Evolutionary conservation across 345 rosid genomes (phyloP), one percentile per base, ranked within the genome.

Genomic region (Rhizophora apiculata): DNA sequence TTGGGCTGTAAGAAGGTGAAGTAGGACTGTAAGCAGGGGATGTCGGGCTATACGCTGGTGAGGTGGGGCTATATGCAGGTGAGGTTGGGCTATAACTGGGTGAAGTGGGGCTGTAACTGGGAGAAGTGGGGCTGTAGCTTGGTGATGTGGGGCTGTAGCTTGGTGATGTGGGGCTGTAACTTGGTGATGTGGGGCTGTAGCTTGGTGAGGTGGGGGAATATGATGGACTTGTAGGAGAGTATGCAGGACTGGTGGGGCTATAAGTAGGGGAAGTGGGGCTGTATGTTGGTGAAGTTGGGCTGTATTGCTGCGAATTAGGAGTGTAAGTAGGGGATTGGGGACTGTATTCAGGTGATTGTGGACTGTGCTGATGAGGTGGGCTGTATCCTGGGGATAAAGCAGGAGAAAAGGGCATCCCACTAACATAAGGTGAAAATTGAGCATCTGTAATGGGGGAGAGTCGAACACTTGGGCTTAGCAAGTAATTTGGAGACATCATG

Each of bases 341-440:
- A 37, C 91, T 93, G 66, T 93, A 93, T 2, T 86, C 90, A 19
- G 94, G 96, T 0, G 98, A 93, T 4, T 89, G 79, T 1, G 93
- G 90, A 62, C 93, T 87, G 43, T 85, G 84, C 90, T 0, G 91
- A 89, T n/a, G 96, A 88, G 96, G 83, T 20, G 96, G 93, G 65
- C 91, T 88, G 63, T 89, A 88, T 5, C 95, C 97, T 1, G 97
- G 96, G 52, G 98, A 88, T 62, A 86, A 85, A 43, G 97, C 30
- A 32, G 97, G 95, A 58, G 97, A 91, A 73, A 91, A 91, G 48
- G 96, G 84, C 93, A 89, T 88, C 16, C 93, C 92, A 59, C 90
- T 85, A 70, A 90, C 97, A 69, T 88, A 95, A n/a, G 99, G 99
- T 65, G 99, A 95, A 74, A 94, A 91, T 74, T 85, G 90, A 19